Evolutionary conservation across 805 yeast species (phyloP), one percentile per base, ranked within the genome.

Genomic region (Schwanniomyces polymorphus): DNA sequence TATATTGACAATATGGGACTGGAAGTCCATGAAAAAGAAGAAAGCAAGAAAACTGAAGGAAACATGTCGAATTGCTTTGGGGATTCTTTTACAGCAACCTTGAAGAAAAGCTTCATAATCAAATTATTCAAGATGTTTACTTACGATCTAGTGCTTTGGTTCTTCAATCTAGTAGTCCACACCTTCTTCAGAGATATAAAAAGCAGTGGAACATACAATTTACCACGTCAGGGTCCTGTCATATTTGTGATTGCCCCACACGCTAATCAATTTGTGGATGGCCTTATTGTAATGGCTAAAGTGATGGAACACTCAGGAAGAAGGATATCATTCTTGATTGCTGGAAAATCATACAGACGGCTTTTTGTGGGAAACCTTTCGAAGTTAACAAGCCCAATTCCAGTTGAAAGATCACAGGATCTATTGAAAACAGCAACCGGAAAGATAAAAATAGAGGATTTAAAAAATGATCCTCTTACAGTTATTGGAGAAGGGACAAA

Each of bases 331-430:
- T 64, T 64, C 44, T 59, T 72, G 47, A 63, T 70, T 12, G 77
- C 77, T 10, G 68, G 65, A 12, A 64, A 60, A 42, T 67, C 75
- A 3, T 70, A 63, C 52, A 51, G 70, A 27, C 47, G 61, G 11
- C 53, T 53, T 40, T 58, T 65, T 31, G 58, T 72, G 18, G 77
- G 76, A 17, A 44, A 61, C 3, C 47, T 59, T 9, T 67, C 76
- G 8, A 55, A 56, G 33, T 50, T 71, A 23, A 60, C 68, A 23
- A 58, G 68, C 7, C 68, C 73, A 17, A 70, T 70, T 23, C 76
- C 76, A 4, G 77, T 72, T 7, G 75, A 70, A 48, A 49, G 77
- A 38, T 72, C 77, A 4, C 77, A 71, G 46, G 77, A 72, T 52
- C 44, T 69, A 31, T 53, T 72, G 33, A 58, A 57, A 37, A 48